Conservation (phyloP, 257 asterid genomes). For the Gentiana dahurica region DNA sequence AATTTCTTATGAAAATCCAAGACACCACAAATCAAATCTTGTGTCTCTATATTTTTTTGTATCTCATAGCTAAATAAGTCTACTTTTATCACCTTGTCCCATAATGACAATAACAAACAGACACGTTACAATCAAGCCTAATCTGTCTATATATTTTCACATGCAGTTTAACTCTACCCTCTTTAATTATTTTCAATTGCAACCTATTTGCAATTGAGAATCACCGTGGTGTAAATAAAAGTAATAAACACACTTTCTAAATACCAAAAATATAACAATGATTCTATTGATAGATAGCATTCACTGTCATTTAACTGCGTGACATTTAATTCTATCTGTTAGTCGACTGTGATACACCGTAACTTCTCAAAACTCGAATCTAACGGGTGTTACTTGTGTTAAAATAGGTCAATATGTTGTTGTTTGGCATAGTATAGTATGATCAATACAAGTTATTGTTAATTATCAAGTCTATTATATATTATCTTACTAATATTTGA, state of each 20-base stretch:
- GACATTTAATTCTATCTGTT: too few relatives aligned
- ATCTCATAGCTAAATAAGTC: constrained; percentile 7
- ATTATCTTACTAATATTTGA: neutral
- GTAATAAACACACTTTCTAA: neutral
- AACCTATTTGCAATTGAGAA: neutral
- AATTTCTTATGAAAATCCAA: constrained; percentile 24
- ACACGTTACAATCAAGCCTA: neutral
- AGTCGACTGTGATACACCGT: too few relatives aligned
- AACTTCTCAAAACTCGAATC: too few relatives aligned
- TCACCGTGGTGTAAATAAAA: neutral
- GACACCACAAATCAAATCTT: constrained; percentile 9
- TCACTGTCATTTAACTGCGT: too few relatives aligned
- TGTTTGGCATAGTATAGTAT: neutral
- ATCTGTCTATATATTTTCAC: neutral
- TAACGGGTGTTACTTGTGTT: too few relatives aligned
- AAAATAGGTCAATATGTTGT: neutral
- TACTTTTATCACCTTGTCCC: constrained; percentile 5
- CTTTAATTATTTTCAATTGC: too few relatives aligned
- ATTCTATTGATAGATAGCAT: neutral
- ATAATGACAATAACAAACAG: constrained; percentile 9
- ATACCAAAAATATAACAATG: too few relatives aligned
- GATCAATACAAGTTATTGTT: too few relatives aligned
- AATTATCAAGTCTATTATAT: neutral
- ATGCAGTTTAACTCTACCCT: too few relatives aligned
- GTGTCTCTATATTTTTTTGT: neutral